Evolutionary conservation across 1,284 basidiomycete genomes (phyloP).

Genomic region (Phenoliferia sp.): DNA sequence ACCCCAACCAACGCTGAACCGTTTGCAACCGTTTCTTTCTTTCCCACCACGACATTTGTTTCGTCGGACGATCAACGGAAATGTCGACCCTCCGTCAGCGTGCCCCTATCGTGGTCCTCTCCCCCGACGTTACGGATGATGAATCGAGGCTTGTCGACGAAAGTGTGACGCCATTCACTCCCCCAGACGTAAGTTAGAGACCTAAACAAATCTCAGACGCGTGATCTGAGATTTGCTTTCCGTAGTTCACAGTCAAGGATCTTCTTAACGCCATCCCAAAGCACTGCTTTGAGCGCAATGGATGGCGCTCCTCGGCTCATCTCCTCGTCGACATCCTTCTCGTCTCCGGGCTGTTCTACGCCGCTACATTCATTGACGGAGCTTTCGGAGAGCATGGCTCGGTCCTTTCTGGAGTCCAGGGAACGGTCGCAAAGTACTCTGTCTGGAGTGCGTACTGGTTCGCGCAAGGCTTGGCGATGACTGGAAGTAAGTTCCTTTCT

Average conservation of each 20-base stretch:
- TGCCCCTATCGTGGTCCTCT: not conserved
- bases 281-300: constrained; percentile 89
- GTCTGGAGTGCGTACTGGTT: constrained; percentile 81
- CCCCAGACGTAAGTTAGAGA: no score
- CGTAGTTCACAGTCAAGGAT: constrained; percentile 27
- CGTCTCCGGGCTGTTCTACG: constrained; percentile 64
- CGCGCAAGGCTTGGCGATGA: constrained; percentile 74
- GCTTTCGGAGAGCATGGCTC: constrained; percentile 49
- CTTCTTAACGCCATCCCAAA: constrained; percentile 24
- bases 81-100: not conserved
- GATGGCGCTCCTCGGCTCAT: constrained; percentile 75
- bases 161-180: not conserved
- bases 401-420: constrained; percentile 13
- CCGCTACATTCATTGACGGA: constrained; percentile 63
- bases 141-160: no score
- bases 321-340: constrained; percentile 70
- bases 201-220: no score
- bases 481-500: constrained; percentile 57
- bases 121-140: no score
- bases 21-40: no score
- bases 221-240: no score
- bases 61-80: no score
- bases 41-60: no score
- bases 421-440: constrained; percentile 55
- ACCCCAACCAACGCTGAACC: no score